Base-by-base conservation (phyloP, 2,329 filamentous ascomycete species). In the Pseudogymnoascus sp. region DNA sequence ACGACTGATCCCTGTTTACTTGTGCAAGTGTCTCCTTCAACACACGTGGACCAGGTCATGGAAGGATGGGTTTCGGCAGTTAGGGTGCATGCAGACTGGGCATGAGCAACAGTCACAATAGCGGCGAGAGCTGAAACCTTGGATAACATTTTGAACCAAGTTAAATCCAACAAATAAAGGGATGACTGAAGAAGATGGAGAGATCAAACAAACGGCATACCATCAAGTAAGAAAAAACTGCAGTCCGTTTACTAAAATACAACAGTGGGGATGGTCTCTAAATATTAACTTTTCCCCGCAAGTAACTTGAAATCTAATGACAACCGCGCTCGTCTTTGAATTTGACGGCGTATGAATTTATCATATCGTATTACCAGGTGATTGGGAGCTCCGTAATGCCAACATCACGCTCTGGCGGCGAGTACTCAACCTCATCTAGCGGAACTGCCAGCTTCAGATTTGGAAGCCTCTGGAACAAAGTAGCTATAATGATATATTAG, bases 371-470 rank as follows among this genome's bases (percentile, higher is more conserved):
- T 61, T 72, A 75, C 71, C 72, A 76, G 1, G 66, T 64, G 1
- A 79, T 74, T 0, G 75, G 76, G 11, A 80, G 70, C 60, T 74
- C 74, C 1, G 69, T 66, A 29, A 80, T 75, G 0, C 78, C 77
- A 1, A 80, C 75, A 67, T 79, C 78, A 66, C 71, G 74, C 10
- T 67, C 68, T 26, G 74, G 70, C 1, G 75, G 74, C 10, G 73
- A 74, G 65, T 74, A 79, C 60, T 77, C 73, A 29, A 80, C 68
- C 47, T 79, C 67, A 0, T 75, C 73, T 18, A 78, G 70, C 0
- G 76, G 74, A 34, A 75, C 69, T 1, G 77, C 76, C 21, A 79
- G 67, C 67, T 71, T 74, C 60, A 80, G 69, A 42, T 73, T 69
- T 3, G 77, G 78, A 1, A 80, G 65, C 61, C 71, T 74, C 60